These are phyloP conservation scores for Chaetoscypha palmicola DNA, from an alignment of 2,329 filamentous ascomycete species.

Conservation along the genomic window DNA sequence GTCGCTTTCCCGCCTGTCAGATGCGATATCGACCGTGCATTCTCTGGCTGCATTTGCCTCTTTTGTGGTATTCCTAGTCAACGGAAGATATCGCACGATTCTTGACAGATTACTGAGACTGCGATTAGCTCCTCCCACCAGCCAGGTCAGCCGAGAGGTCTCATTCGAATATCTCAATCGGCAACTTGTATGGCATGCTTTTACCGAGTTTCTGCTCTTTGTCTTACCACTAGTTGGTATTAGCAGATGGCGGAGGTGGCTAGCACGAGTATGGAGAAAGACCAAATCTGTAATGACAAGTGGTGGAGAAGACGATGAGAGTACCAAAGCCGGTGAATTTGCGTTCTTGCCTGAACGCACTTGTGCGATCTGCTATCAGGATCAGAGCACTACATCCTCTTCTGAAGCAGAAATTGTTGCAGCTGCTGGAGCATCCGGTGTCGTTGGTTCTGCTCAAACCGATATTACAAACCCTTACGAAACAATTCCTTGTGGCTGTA, in stretches of 20 bases:
- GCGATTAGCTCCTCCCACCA: conserved; percentile 76
- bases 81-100: conserved; percentile 84
- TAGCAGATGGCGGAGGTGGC: conserved; percentile 83
- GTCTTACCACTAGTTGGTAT: conserved; percentile 95
- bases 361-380: conserved; percentile 94
- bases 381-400: conserved; percentile 68
- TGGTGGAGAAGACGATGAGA: conserved; percentile 41
- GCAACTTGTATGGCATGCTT: conserved; percentile 98
- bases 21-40: conserved; percentile 63
- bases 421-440: conserved; percentile 58
- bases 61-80: conserved; percentile 84
- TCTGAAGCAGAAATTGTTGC: conserved; percentile 72
- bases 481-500: conserved; percentile 77
- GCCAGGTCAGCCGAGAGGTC: conserved; percentile 81
- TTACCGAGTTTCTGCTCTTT: conserved; percentile 97
- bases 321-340: conserved; percentile 62
- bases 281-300: conserved; percentile 58
- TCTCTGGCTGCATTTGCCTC: conserved; percentile 75
- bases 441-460: conserved; percentile 81
- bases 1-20: conserved; percentile 62
- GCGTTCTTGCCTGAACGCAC: conserved; percentile 86
- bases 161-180: conserved; percentile 97
- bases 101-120: conserved; percentile 79
- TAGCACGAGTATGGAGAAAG: conserved; percentile 79
- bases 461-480: conserved; percentile 97